Evolutionary conservation across 2,329 filamentous ascomycete genomes (phyloP).

Genomic region (Venturia aucupariae): DNA sequence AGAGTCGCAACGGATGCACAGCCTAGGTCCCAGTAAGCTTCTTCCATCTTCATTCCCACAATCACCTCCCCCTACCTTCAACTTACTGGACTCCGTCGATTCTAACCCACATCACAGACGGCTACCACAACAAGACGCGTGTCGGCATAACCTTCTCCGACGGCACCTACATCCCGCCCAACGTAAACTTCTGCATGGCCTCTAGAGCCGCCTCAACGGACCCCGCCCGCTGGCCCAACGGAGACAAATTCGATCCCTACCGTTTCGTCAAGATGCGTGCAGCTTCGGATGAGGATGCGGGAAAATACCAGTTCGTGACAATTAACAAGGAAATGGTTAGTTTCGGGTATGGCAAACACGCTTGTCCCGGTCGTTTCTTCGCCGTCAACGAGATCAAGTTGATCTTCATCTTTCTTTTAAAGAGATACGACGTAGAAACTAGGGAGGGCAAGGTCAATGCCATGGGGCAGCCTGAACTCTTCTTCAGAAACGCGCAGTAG

Average conservation of each 20-base stretch:
- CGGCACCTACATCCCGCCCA: slow-evolving; percentile 26
- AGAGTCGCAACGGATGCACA: slow-evolving; percentile 11
- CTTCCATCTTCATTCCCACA: neutral
- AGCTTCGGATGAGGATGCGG: neutral
- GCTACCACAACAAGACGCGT: slow-evolving; percentile 27
- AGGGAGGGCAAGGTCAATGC: too few relatives aligned
- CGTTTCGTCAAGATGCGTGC: slow-evolving; percentile 7
- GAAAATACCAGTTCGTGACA: slow-evolving; percentile 8
- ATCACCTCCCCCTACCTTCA: neutral
- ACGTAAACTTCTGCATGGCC: slow-evolving; percentile 25
- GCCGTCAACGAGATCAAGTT: slow-evolving; percentile 39
- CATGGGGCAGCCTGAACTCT: too few relatives aligned
- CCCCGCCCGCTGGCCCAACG: slow-evolving; percentile 7
- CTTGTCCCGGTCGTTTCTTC: slow-evolving; percentile 35
- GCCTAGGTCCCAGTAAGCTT: neutral
- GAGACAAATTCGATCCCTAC: slow-evolving; percentile 6
- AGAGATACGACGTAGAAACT: neutral
- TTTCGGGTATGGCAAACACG: slow-evolving; percentile 12
- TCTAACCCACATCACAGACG: slow-evolving; percentile 20
- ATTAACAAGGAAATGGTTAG: neutral
- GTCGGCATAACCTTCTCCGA: slow-evolving; percentile 27
- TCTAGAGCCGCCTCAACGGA: neutral
- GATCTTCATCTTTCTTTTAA: slow-evolving; percentile 32
- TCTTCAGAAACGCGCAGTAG: too few relatives aligned
- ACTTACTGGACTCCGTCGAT: neutral